A percentile compares a stretch with the other conserved stretches of the same genome.
phyloP scores from a whole-genome alignment of 331 rosid species.

The Prunus yedoensis region DNA sequence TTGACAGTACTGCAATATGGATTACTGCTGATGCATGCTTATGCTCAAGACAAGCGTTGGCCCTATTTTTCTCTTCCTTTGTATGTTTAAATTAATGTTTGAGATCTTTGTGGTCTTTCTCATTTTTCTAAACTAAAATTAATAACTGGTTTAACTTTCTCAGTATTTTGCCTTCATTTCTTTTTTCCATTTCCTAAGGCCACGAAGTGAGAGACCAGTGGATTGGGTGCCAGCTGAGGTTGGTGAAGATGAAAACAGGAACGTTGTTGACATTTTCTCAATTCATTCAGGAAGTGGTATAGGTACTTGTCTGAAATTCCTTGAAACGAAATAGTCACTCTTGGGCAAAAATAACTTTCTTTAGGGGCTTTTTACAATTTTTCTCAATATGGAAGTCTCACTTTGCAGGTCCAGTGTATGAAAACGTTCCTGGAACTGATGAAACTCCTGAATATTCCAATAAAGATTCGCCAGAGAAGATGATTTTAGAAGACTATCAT shows the following conservation, averaged over 20 bases:
- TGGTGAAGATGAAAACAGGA: slow-evolving; percentile 35
- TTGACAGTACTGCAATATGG: slow-evolving; percentile 86
- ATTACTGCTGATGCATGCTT: slow-evolving; percentile 81
- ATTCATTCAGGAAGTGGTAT: slow-evolving; percentile 48
- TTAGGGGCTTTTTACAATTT: neutral
- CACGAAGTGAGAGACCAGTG: slow-evolving; percentile 80
- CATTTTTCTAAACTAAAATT: slow-evolving; percentile 7
- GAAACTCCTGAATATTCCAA: slow-evolving; percentile 40
- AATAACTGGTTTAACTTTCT: slow-evolving; percentile 11
- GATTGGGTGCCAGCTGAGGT: slow-evolving; percentile 91
- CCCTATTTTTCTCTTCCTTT: slow-evolving; percentile 83
- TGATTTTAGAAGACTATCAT: too few species aligned
- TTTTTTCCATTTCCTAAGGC: slow-evolving; percentile 45
- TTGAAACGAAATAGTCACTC: slow-evolving; percentile 11
- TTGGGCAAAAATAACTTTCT: neutral
- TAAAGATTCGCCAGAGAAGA: too few species aligned
- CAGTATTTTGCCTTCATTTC: slow-evolving; percentile 27
- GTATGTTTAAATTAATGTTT: slow-evolving; percentile 40
- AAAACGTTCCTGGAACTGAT: slow-evolving; percentile 44
- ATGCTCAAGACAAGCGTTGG: slow-evolving; percentile 98
- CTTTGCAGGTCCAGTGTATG: slow-evolving; percentile 42
- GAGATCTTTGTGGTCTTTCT: slow-evolving; percentile 9
- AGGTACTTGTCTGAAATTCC: slow-evolving; percentile 43
- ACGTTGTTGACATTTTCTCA: slow-evolving; percentile 54
- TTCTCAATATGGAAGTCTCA: neutral